Evolutionary conservation across 805 yeast species (phyloP), one percentile per base, ranked within the genome.

Genomic region (Myxozyma lipomycoides): DNA sequence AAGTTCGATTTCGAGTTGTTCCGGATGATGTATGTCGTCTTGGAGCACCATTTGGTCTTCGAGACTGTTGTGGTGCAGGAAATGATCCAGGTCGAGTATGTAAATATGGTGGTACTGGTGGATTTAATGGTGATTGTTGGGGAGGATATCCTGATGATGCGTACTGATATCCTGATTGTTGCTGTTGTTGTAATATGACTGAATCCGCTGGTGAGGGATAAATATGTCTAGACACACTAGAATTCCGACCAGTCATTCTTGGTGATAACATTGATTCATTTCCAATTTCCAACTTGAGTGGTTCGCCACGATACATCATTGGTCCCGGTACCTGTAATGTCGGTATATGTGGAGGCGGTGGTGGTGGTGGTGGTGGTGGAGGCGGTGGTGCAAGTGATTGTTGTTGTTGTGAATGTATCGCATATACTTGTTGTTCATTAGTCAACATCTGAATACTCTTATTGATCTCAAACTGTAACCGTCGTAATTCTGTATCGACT

Each of bases 11-110:
- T 12, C 32, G 32, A 12, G 30, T 17, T 3, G 40, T 46, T 18
- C 39, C 43, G 5, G 46, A 39, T 39, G 57, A 53, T 17, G 57
- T 46, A 22, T 53, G 57, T 23, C 57, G 44, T n/a, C 57, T 39
- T 17, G 41, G 18, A 5, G 38, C 25, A 9, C 42, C 45, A 15
- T 22, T 47, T 21, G 38, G 47, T 3, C 49, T n/a, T 2, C 39
- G 19, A 22, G 51, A 39, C 17, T 36, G 43, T n/a, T 49, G 36
- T 7, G 57, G 37, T 24, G 48, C 34, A 10, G 57, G 57, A 36
- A 46, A 53, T 21, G 57, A 53, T 6, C 55, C 57, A 2, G 57
- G 57, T 25, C 57, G 40, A 18, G 38, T 35, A 3, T 46, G 51
- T 24, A 52, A n/a, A 12, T 42, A 17, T 21, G 56, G 47, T 4